phyloP scores from a whole-genome alignment of 1,139 yeast species.

The Pneumocystis oryctolagi region DNA sequence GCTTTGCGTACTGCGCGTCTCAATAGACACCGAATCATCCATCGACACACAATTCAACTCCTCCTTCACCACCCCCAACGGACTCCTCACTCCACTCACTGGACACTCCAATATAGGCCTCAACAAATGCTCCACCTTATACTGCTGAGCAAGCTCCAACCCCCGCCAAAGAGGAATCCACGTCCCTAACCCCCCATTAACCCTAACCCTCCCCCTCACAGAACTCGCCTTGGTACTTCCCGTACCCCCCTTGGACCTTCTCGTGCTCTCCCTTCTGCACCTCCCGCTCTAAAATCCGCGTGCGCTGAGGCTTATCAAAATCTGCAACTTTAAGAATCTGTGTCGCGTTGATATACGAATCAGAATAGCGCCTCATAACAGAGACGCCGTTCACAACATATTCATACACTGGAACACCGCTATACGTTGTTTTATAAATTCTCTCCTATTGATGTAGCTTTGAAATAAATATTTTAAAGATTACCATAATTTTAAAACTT shows the following conservation, averaged over 20 bases:
- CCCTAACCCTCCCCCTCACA: slow-evolving; percentile 26
- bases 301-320: slow-evolving; percentile 70
- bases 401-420: slow-evolving; percentile 56
- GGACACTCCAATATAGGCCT: slow-evolving; percentile 47
- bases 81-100: slow-evolving; percentile 34
- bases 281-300: slow-evolving; percentile 72
- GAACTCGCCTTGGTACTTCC: slow-evolving; percentile 92
- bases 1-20: background rate
- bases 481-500: too few species aligned
- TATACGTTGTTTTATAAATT: slow-evolving; percentile 35
- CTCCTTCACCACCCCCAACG: slow-evolving; percentile 29
- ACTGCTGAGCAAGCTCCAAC: slow-evolving; percentile 43
- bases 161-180: slow-evolving; percentile 36
- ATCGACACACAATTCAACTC: background rate
- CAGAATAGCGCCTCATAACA: slow-evolving; percentile 66
- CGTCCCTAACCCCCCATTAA: background rate
- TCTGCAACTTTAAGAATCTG: slow-evolving; percentile 80
- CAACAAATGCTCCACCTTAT: slow-evolving; percentile 47
- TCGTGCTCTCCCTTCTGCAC: slow-evolving; percentile 77
- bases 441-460: too few species aligned
- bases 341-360: slow-evolving; percentile 82
- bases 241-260: slow-evolving; percentile 90
- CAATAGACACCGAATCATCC: background rate
- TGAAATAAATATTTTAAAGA: too few species aligned
- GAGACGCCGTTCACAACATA: slow-evolving; percentile 55